Percentiles rank a stretch among this genome's conserved stretches.
Evolutionary conservation across 2,329 filamentous ascomycete genomes (phyloP).

Genomic region (Teratosphaeriaceae sp.): DNA sequence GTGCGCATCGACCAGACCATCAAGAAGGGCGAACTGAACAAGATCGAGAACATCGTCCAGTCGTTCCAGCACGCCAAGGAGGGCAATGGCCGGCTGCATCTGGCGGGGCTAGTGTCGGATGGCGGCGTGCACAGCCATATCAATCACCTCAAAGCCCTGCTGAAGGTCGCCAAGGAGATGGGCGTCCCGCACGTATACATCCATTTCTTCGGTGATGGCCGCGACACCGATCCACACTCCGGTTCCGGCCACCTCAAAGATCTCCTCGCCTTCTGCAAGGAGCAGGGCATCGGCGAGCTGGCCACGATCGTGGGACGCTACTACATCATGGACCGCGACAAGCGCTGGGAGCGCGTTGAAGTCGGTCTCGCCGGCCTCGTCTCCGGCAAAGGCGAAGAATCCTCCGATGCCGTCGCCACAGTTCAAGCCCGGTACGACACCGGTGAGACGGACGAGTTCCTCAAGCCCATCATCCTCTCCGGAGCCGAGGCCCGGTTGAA

Average conservation of each 20-base stretch:
- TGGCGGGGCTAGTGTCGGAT: constrained; percentile 87
- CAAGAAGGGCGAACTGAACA: constrained; percentile 73
- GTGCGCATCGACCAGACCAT: constrained; percentile 92
- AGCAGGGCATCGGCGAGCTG: constrained; percentile 79
- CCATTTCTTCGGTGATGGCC: constrained; percentile 97
- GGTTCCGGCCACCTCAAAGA: constrained; percentile 81
- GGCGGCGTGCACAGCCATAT: constrained; percentile 96
- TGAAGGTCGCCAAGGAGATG: constrained; percentile 84
- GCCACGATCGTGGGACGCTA: constrained; percentile 93
- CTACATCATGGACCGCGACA: constrained; percentile 99
- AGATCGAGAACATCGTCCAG: constrained; percentile 69
- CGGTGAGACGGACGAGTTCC: constrained; percentile 91
- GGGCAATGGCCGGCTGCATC: constrained; percentile 85
- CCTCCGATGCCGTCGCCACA: constrained; percentile 75
- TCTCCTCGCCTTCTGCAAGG: constrained; percentile 70
- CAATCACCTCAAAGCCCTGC: constrained; percentile 79
- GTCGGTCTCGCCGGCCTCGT: constrained; percentile 82
- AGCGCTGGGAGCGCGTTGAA: constrained; percentile 96
- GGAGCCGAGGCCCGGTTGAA: constrained; percentile 81
- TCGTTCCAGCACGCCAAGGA: constrained; percentile 74
- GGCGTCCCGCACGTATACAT: constrained; percentile 89
- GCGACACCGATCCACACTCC: constrained; percentile 96
- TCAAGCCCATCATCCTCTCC: constrained; percentile 93
- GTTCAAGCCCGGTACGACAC: constrained; percentile 83
- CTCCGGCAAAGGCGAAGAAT: constrained; percentile 78